Percentiles rank a stretch among this genome's conserved stretches.
Evolutionary conservation across 1,139 yeast species (phyloP).

Genomic region (Saccharomyces hybrid): DNA sequence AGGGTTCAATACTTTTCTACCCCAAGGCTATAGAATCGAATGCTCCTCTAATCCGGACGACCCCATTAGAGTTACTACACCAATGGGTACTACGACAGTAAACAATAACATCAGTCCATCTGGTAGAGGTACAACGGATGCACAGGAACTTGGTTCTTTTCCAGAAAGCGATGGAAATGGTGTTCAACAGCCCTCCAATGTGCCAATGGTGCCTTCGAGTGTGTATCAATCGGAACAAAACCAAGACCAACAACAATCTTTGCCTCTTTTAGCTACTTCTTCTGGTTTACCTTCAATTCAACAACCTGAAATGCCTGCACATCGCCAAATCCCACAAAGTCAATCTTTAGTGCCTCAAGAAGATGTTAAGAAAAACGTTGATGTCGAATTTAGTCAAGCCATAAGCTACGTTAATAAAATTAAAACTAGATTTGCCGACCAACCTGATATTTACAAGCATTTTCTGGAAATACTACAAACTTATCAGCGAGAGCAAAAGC

Average conservation of each 20-base stretch:
- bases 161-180: not conserved
- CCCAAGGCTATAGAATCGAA: conserved; percentile 93
- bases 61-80: conserved; percentile 92
- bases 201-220: conserved; percentile 5
- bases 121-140: not conserved
- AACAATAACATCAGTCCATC: conserved; percentile 1
- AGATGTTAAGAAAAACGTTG: conserved; percentile 49
- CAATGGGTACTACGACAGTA: conserved; percentile 67
- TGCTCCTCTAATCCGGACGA: conserved; percentile 86
- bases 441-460: conserved; percentile 92
- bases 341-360: conserved; percentile 11
- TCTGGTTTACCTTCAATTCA: not conserved
- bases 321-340: not conserved
- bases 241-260: conserved; percentile 7
- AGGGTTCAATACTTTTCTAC: conserved; percentile 94
- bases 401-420: conserved; percentile 93
- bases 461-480: conserved; percentile 93
- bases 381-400: conserved; percentile 95
- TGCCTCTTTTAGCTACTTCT: not conserved
- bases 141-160: not conserved
- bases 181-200: conserved; percentile 8
- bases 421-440: conserved; percentile 86
- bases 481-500: conserved; percentile 91
- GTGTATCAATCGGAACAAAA: conserved; percentile 1
- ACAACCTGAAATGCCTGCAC: not conserved